These are phyloP conservation scores for Fraxinus velutina DNA, from an alignment of 305 asterid genomes.

Conservation along the genomic window DNA sequence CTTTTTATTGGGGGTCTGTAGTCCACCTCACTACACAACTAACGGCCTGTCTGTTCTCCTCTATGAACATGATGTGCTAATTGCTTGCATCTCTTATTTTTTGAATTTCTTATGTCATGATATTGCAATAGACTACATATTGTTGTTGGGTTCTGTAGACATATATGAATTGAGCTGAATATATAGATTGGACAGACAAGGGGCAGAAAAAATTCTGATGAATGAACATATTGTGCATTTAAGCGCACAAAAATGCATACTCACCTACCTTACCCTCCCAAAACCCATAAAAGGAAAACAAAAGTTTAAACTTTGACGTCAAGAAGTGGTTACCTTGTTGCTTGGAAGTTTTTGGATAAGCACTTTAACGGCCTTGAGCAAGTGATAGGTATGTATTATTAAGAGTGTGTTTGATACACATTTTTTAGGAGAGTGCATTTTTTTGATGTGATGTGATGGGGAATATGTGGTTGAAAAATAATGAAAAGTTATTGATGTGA, in stretches of 20 bases:
- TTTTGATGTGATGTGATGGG: no score
- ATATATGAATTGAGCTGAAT: neutral
- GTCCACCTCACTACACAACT: constrained; percentile 4
- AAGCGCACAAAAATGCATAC: neutral
- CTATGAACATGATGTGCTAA: neutral
- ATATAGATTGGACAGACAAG: neutral
- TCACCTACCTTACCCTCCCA: neutral
- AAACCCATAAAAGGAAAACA: neutral
- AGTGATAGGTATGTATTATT: neutral
- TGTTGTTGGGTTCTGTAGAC: neutral
- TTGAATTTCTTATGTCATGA: neutral
- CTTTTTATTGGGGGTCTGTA: constrained; percentile 89
- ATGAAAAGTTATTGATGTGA: no score
- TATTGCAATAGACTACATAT: neutral
- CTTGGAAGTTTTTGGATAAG: neutral
- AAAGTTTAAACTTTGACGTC: neutral
- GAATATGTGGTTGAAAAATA: no score
- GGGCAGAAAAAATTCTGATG: neutral
- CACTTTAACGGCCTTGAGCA: neutral
- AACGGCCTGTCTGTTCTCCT: neutral
- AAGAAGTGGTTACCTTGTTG: neutral
- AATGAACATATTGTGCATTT: neutral
- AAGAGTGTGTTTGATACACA: no score
- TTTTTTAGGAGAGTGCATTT: no score
- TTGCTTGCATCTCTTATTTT: neutral